phyloP scores from a whole-genome alignment of 2,329 filamentous ascomycete species.

The Fusarium sp. region DNA sequence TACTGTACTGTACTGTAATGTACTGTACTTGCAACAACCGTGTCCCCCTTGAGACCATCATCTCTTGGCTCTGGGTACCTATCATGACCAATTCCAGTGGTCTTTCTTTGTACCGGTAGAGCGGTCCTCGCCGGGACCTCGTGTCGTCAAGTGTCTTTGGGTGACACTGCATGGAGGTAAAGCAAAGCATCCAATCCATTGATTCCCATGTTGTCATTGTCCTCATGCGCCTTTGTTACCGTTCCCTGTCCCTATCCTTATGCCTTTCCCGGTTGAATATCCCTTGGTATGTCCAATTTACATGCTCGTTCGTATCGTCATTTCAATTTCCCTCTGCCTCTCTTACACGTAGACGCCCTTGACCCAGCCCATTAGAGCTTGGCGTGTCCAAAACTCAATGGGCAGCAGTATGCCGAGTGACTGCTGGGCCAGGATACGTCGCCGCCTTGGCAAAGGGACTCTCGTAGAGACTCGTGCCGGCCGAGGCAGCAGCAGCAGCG shows the following conservation, averaged over 20 bases:
- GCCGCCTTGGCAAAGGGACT: constrained; percentile 32
- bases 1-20: background rate
- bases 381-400: constrained; percentile 11
- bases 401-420: constrained; percentile 22
- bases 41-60: constrained; percentile 3
- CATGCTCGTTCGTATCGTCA: constrained; percentile 26
- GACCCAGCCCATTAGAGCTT: background rate
- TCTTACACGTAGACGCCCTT: constrained; percentile 30
- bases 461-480: constrained; percentile 27
- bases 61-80: constrained; percentile 18
- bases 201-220: constrained; percentile 18
- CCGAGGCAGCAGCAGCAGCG: constrained; percentile 14
- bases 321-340: constrained; percentile 27
- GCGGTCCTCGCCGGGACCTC: constrained; percentile 27
- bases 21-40: constrained; percentile 19
- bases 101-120: constrained; percentile 30
- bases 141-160: constrained; percentile 11
- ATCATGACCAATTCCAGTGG: constrained; percentile 28
- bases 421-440: constrained; percentile 25
- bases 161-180: constrained; percentile 28
- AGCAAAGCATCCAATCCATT: background rate
- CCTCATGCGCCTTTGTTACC: constrained; percentile 28
- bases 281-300: constrained; percentile 27
- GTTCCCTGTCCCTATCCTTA: background rate
- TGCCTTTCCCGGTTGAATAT: background rate